Evolutionary conservation across 805 yeast genomes (phyloP), one percentile per base, ranked within the genome.

Genomic region (Yarrowia sp.): DNA sequence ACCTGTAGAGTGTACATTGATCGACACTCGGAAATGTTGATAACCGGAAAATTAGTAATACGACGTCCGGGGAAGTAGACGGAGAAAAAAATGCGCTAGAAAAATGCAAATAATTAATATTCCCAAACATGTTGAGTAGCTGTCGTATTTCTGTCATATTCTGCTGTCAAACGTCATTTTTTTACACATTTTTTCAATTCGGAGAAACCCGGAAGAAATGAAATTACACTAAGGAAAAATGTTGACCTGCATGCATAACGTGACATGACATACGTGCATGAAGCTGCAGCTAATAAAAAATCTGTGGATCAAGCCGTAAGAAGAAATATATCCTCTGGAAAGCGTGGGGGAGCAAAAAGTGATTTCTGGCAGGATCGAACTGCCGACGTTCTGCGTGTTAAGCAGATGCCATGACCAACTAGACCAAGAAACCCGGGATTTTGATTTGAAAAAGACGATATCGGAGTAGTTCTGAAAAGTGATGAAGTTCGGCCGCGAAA

Each of bases 371-470:
- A 91, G 97, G 97, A 90, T 92, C 97, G 97, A 92, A 92, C 97
- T 90, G 97, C 97, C 97, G 97, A 92, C 97, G 91, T 89, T 89
- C 92, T 90, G 96, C 96, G 97, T 91, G 97, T 91, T 90, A 91
- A 89, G 96, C 96, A 90, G 92, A 89, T 89, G 97, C 96, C 96
- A 91, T 91, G 85, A 91, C 97, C 96, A 80, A 91, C 96, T 90
- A 90, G 96, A 90, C 96, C 96, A 90, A 54, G 61, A 54, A 54
- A 54, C 61, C 61, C 17, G 21, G n/a, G 1, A 1, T 17, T 26
- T 11, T 12, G 9, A 3, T 5, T 9, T 16, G 9, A 32, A 48
- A 48, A 48, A 2, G 14, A 28, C 6, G 38, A 32, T 19, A 4
- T 48, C 19, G 28, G 24, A 12, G 17, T 2, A 17, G 8, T 1